phyloP scores from a whole-genome alignment of 805 yeast species.

The Yarrowia bubula region DNA sequence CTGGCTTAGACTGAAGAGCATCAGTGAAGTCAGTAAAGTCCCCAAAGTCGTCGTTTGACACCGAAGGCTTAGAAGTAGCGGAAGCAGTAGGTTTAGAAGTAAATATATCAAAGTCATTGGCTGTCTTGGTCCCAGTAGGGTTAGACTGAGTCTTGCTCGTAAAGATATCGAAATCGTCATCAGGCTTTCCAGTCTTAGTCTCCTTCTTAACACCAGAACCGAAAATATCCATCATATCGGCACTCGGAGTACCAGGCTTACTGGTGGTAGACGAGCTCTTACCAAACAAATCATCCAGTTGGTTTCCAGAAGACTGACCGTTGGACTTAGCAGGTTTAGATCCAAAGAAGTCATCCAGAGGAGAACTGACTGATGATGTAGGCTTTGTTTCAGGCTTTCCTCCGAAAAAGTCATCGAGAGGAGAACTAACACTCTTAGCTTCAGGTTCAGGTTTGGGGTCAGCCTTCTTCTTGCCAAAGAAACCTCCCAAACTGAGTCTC shows the following conservation, averaged over 20 bases:
- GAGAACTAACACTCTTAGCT: neutral
- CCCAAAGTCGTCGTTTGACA: no score
- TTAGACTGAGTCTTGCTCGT: no score
- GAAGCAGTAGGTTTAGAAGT: no score
- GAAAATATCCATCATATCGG: neutral
- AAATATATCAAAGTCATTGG: no score
- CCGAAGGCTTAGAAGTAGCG: no score
- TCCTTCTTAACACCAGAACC: neutral
- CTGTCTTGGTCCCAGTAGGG: no score
- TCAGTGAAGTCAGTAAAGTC: no score
- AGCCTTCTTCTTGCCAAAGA: no score
- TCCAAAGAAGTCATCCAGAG: neutral
- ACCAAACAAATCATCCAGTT: neutral
- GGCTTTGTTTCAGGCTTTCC: neutral
- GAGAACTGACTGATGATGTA: neutral
- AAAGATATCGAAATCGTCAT: no score
- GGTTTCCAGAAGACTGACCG: neutral
- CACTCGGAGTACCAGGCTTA: neutral
- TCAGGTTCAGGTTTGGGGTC: neutral
- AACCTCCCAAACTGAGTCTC: no score
- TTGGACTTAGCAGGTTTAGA: neutral
- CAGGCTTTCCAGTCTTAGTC: no score
- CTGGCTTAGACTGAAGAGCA: no score
- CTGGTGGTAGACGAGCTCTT: neutral
- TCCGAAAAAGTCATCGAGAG: neutral